Conservation (phyloP, 202 grass and related monocot genomes). For the Dendrocalamus latiflorus region DNA sequence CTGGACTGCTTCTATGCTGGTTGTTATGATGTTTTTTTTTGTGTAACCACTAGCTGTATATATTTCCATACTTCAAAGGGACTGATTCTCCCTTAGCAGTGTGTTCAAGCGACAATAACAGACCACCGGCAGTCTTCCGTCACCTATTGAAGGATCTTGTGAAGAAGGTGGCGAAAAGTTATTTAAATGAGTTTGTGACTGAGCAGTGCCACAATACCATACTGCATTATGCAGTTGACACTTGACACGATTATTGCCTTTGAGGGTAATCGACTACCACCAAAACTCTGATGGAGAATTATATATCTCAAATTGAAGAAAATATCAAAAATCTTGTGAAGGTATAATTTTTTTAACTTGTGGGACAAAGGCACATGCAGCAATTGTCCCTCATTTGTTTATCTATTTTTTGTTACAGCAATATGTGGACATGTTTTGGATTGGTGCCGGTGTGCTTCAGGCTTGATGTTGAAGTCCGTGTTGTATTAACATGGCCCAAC, state of each 20-base stretch:
- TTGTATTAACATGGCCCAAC: background rate
- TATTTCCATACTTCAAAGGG: background rate
- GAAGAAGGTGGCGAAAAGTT: conserved; percentile 8
- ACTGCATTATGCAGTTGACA: conserved; percentile 3
- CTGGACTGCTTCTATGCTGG: background rate
- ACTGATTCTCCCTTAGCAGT: background rate
- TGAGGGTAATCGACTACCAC: conserved; percentile 1
- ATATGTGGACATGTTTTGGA: background rate
- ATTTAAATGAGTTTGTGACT: conserved; percentile 8
- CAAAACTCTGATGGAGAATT: conserved; percentile 1
- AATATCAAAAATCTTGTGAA: conserved; percentile 15
- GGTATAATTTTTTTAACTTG: background rate
- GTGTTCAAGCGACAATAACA: background rate
- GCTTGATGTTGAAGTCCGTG: background rate
- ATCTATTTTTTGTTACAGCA: background rate
- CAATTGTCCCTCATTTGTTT: background rate
- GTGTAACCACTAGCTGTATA: background rate
- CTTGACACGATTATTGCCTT: conserved; percentile 3
- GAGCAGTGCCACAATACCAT: background rate
- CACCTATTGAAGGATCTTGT: background rate
- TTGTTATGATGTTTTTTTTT: background rate
- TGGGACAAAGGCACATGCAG: background rate
- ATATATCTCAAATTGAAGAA: background rate
- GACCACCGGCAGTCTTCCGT: background rate
- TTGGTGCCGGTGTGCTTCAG: background rate